Base-by-base conservation (phyloP, 257 asterid genomes). In the Scutellaria baicalensis region DNA sequence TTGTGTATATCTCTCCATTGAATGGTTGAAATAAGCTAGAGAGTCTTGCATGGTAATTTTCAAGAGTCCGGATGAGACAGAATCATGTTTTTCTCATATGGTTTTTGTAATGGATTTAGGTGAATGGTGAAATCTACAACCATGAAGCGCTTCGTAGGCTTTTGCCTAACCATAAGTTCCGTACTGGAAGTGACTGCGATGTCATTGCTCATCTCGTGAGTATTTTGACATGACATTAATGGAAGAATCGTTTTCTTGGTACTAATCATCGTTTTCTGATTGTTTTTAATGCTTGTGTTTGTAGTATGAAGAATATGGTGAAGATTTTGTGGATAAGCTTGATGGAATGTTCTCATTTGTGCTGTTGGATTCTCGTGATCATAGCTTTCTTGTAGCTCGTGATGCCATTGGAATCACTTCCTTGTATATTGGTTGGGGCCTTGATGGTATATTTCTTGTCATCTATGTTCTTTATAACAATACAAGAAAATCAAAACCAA, bases 191-290 rank as follows among this genome's bases (percentile, higher is more conserved):
- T 48, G 99, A 91, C 33, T 94, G 99, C 66, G 99, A 91, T 50
- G 99, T 94, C 74, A 94, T 94, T 56, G 98, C 97, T 0, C 99
- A 94, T 86, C 99, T 94, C 54, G 99, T 94, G 74, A 94, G 97
- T 83, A 51, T 59, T 45, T 57, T 42, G 20, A 8, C 65, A 42
- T 45, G 52, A 42, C n/a, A 33, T 27, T 8, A 42, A 48, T 13
- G 38, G 50, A 59, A 27, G 16, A n/a, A 18, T 13, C 5, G 35
- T 40, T 61, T 54, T 43, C 71, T 40, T 12, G 5, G 43, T 43
- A 33, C 8, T 21, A 16, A 17, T 52, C 1, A n/a, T 67, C 8
- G 9, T 48, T 16, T 44, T 51, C 14, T 14, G 51, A 2, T 21
- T 43, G 3, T 4, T 58, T 5, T 59, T 58, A 50, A 9, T 69